Conservation (phyloP, 495 filamentous ascomycete species). For the Aeminium ludgeri region DNA sequence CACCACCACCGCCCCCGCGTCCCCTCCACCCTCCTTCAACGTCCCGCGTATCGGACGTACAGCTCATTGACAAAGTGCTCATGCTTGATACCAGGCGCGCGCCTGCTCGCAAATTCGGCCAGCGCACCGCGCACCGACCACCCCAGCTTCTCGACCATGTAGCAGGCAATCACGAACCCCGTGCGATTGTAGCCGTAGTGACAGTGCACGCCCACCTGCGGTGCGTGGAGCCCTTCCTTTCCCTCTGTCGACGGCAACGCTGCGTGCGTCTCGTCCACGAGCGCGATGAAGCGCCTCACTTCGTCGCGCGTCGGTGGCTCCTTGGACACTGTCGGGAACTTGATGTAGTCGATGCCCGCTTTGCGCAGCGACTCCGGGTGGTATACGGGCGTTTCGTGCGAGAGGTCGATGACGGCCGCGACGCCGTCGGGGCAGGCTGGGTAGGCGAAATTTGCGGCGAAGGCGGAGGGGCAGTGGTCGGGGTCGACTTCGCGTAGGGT, state of each 20-base stretch:
- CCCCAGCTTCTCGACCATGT: conserved; percentile 65
- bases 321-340: conserved; percentile 84
- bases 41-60: conserved; percentile 61
- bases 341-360: conserved; percentile 63
- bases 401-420: conserved; percentile 71
- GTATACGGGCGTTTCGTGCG: conserved; percentile 72
- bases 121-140: conserved; percentile 63
- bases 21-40: no score
- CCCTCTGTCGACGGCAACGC: no score
- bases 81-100: conserved; percentile 77
- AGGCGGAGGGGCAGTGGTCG: conserved; percentile 56
- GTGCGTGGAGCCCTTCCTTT: no score
- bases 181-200: conserved; percentile 82
- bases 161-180: conserved; percentile 80
- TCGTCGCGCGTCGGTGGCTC: conserved; percentile 68
- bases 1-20: no score
- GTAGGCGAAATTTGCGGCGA: conserved; percentile 48
- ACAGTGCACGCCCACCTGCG: conserved; percentile 70
- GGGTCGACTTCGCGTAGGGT: conserved; percentile 77
- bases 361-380: conserved; percentile 56
- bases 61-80: conserved; percentile 76
- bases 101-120: conserved; percentile 52
- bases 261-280: conserved; percentile 45
- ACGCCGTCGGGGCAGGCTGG: conserved; percentile 25
- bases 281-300: conserved; percentile 54